Evolutionary conservation across 2,329 filamentous ascomycete species (phyloP).

Genomic region (Anthostomella pinea): DNA sequence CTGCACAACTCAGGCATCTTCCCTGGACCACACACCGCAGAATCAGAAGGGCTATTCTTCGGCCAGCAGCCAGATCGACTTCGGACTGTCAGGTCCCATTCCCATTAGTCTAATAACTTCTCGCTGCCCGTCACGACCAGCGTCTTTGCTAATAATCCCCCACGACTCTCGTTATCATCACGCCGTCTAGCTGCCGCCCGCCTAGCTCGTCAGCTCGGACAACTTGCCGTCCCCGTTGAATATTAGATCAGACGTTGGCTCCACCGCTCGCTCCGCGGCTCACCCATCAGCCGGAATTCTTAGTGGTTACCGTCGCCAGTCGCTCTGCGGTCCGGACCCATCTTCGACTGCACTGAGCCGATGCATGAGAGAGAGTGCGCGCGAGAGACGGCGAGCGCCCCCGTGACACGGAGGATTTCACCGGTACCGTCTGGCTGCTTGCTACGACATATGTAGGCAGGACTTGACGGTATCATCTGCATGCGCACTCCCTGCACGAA

Average conservation of each 20-base stretch:
- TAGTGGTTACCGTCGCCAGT: slow-evolving; percentile 21
- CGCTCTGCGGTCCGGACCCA: slow-evolving; percentile 21
- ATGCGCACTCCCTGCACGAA: slow-evolving; percentile 17
- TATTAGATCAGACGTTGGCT: background rate
- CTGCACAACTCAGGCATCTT: slow-evolving; percentile 14
- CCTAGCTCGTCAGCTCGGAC: slow-evolving; percentile 4
- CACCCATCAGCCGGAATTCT: slow-evolving; percentile 11
- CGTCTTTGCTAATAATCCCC: no score
- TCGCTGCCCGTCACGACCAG: background rate
- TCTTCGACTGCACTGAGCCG: slow-evolving; percentile 25
- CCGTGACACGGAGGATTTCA: slow-evolving; percentile 20
- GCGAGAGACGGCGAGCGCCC: slow-evolving; percentile 16
- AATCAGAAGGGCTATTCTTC: background rate
- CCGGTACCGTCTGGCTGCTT: slow-evolving; percentile 11
- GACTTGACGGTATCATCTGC: slow-evolving; percentile 10
- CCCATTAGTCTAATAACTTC: background rate
- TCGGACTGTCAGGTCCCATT: background rate
- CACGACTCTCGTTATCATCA: no score
- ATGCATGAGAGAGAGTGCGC: background rate
- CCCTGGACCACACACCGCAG: slow-evolving; percentile 5
- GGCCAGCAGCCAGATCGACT: background rate
- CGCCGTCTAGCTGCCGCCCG: slow-evolving; percentile 1
- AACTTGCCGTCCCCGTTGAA: slow-evolving; percentile 2
- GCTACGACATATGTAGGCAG: slow-evolving; percentile 14
- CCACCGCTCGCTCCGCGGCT: slow-evolving; percentile 9